phyloP scores from a whole-genome alignment of 2,329 filamentous ascomycete genomes.

The Lecanicillium sp. region DNA sequence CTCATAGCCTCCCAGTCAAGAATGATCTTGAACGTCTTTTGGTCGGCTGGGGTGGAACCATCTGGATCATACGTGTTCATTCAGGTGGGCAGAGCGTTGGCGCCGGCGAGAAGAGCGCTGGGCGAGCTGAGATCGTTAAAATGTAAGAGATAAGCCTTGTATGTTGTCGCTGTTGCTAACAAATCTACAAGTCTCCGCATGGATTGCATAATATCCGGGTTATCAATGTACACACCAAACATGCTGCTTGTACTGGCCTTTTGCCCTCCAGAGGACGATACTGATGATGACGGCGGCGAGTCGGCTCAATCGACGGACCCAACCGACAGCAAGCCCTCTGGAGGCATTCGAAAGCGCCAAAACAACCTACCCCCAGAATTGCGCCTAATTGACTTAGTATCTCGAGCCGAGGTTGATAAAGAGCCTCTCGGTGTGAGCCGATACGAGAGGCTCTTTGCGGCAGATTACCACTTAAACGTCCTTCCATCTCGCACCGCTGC shows the following conservation, averaged over 20 bases:
- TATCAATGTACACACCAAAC: slow-evolving; percentile 91
- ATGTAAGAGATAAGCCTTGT: slow-evolving; percentile 54
- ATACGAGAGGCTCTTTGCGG: slow-evolving; percentile 76
- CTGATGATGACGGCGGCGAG: slow-evolving; percentile 39
- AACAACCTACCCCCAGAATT: slow-evolving; percentile 84
- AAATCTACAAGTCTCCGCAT: slow-evolving; percentile 66
- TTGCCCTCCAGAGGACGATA: slow-evolving; percentile 65
- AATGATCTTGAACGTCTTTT: slow-evolving; percentile 67
- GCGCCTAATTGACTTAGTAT: slow-evolving; percentile 80
- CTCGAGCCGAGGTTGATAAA: slow-evolving; percentile 80
- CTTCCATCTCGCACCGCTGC: slow-evolving; percentile 66
- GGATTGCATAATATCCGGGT: slow-evolving; percentile 95
- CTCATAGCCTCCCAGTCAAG: slow-evolving; percentile 39
- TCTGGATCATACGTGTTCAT: slow-evolving; percentile 92
- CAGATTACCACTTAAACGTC: slow-evolving; percentile 85
- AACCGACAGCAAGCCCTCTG: slow-evolving; percentile 49
- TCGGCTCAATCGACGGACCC: slow-evolving; percentile 38
- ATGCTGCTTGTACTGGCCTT: slow-evolving; percentile 89
- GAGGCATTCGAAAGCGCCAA: slow-evolving; percentile 61
- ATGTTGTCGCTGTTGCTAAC: slow-evolving; percentile 17
- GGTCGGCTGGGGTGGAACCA: slow-evolving; percentile 91
- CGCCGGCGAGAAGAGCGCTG: slow-evolving; percentile 52
- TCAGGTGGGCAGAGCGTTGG: slow-evolving; percentile 54
- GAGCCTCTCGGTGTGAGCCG: slow-evolving; percentile 80
- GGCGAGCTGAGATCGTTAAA: slow-evolving; percentile 83